Evolutionary conservation across 495 filamentous ascomycete species (phyloP).

Genomic region (Aeminium ludgeri): DNA sequence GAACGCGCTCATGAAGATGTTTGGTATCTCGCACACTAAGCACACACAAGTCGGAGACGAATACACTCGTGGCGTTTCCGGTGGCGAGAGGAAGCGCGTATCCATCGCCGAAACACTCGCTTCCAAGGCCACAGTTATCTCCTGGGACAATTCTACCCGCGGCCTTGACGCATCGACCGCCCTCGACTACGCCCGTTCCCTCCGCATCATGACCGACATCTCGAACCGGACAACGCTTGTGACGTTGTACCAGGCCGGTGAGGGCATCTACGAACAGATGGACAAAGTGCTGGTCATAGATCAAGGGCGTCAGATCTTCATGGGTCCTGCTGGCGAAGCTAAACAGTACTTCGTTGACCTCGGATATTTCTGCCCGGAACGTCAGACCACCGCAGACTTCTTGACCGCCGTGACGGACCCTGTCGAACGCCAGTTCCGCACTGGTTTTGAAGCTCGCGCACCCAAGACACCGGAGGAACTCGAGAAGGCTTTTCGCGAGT

Average conservation of each 20-base stretch:
- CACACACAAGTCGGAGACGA: conserved; percentile 76
- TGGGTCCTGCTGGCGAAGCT: conserved; percentile 45
- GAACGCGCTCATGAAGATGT: conserved; percentile 48
- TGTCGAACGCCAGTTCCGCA: conserved; percentile 45
- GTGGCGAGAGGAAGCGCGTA: conserved; percentile 57
- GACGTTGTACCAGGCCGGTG: conserved; percentile 69
- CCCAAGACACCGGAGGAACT: conserved; percentile 48
- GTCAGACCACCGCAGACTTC: conserved; percentile 59
- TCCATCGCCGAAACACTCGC: conserved; percentile 53
- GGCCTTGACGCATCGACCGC: conserved; percentile 67
- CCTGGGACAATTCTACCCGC: conserved; percentile 64
- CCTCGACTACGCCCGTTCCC: conserved; percentile 58
- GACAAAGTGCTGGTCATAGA: conserved; percentile 59
- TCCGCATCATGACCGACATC: conserved; percentile 72
- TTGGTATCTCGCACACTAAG: conserved; percentile 65
- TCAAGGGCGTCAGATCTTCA: conserved; percentile 46
- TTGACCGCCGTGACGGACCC: conserved; percentile 64
- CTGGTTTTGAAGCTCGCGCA: conserved; percentile 44
- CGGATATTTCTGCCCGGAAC: conserved; percentile 48
- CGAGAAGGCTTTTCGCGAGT: conserved; percentile 40
- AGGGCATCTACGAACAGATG: conserved; percentile 70
- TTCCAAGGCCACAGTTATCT: conserved; percentile 46
- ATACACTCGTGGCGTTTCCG: conserved; percentile 57
- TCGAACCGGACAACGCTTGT: conserved; percentile 66
- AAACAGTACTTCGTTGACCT: conserved; percentile 52